A percentile compares a stretch with the other conserved stretches of the same genome.
phyloP scores from a whole-genome alignment of 345 rosid species.

The Arabidopsis suecica region DNA sequence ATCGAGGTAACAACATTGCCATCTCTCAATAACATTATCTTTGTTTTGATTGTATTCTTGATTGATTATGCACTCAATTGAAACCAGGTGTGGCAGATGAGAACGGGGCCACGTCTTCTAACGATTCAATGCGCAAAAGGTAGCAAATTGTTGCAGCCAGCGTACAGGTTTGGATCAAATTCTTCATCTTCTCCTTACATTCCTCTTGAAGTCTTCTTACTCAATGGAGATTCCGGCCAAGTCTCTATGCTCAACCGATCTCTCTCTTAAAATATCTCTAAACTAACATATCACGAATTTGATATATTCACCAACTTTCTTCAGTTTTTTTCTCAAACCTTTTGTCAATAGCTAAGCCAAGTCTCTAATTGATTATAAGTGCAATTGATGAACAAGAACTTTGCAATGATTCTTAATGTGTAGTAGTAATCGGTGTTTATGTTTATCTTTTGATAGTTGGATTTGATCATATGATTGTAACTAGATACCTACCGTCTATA shows the following conservation, averaged over 20 bases:
- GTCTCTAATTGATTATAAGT: constrained; percentile 17
- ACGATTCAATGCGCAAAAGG: constrained; percentile 77
- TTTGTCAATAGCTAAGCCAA: constrained; percentile 37
- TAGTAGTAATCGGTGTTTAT: not conserved
- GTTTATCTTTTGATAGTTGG: not conserved
- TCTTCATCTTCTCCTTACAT: constrained; percentile 71
- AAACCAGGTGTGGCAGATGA: constrained; percentile 98
- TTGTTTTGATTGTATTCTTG: not conserved
- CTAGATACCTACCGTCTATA: not conserved
- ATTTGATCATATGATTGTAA: constrained; percentile 11
- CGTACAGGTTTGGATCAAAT: constrained; percentile 78
- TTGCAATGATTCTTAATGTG: not conserved
- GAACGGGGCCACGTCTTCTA: constrained; percentile 84
- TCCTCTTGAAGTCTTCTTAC: constrained; percentile 80
- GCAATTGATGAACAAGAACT: not conserved
- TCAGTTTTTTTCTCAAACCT: not conserved
- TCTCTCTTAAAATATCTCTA: constrained; percentile 46
- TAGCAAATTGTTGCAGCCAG: constrained; percentile 81
- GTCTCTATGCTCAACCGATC: constrained; percentile 73
- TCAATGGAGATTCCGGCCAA: constrained; percentile 91
- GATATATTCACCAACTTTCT: not conserved
- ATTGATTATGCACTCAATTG: not conserved
- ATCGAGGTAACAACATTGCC: constrained; percentile 60
- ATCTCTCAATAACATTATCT: not conserved
- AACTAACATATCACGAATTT: not conserved